These are phyloP conservation scores for Annona cherimola DNA, from an alignment of 164 flowering plant species.

Conservation along the genomic window DNA sequence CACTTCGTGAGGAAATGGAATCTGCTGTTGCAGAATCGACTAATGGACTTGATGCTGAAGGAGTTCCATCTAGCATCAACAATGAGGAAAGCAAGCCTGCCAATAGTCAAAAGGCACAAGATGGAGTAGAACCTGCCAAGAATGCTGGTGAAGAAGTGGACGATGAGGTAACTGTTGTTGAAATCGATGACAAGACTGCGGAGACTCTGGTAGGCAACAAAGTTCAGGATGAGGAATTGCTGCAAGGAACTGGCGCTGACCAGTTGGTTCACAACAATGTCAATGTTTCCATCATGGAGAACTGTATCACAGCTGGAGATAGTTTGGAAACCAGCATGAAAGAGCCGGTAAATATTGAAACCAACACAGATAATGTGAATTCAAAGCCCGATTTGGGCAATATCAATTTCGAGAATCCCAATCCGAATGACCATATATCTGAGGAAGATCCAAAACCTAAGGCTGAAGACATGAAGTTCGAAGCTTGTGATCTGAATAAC, in stretches of 20 bases:
- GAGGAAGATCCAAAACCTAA: slow-evolving; percentile 22
- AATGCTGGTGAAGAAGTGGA: slow-evolving; percentile 18
- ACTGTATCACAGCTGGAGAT: slow-evolving; percentile 17
- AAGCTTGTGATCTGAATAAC: neutral
- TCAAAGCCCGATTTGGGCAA: neutral
- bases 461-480: slow-evolving; percentile 12
- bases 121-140: slow-evolving; percentile 3
- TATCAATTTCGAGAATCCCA: neutral
- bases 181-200: slow-evolving; percentile 15
- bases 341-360: slow-evolving; percentile 22
- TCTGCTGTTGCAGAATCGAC: slow-evolving; percentile 16
- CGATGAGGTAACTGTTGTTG: slow-evolving; percentile 21
- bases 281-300: slow-evolving; percentile 22
- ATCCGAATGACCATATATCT: slow-evolving; percentile 18
- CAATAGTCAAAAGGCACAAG: slow-evolving; percentile 16
- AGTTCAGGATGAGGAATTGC: slow-evolving; percentile 16
- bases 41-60: slow-evolving; percentile 25
- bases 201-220: slow-evolving; percentile 11
- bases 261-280: slow-evolving; percentile 15
- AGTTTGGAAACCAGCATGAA: slow-evolving; percentile 22
- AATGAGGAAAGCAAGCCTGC: slow-evolving; percentile 12
- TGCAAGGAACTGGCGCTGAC: slow-evolving; percentile 10
- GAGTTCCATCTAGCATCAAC: slow-evolving; percentile 10
- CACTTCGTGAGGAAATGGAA: slow-evolving; percentile 52
- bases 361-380: neutral